Base-by-base conservation (phyloP, 768 basidiomycete species). In the Heimioporus sp. region DNA sequence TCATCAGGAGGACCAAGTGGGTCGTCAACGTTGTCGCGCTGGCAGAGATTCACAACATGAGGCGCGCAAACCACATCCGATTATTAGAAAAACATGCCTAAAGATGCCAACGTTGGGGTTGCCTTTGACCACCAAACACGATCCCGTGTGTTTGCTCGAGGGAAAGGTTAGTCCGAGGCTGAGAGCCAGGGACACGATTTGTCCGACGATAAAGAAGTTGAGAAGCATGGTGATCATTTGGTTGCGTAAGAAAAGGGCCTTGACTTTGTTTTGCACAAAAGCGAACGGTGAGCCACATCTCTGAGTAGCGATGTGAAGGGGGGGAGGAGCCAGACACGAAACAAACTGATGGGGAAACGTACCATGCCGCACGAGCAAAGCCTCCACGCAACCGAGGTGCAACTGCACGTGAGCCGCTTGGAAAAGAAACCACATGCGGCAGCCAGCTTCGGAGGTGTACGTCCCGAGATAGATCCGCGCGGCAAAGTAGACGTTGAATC, bases 401-500 rank as follows among this genome's bases (percentile, higher is more conserved):
- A 48, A 19, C 21, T 65, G 59, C 0, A 57, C 53, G 3, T 46
- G 43, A 0, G 42, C 1, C 5, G 59, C 52, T 21, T 65, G 61
- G 37, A 54, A 65, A 12, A 10, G 5, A 21, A 52, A 56, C 64
- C 64, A 65, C 17, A 24, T 13, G 10, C 19, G 52, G 41, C 64
- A 65, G 2, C 35, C 45, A 4, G n/a, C 15, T 2, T 45, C 34
- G 3, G 55, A 21, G n/a, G 51, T 51, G 4, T 17, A n/a, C n/a
- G 54, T 12, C 5, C 57, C 59, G 5, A 24, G 21, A 10, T 52
- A 48, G 56, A 65, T 64, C 15, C 62, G 53, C 17, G 42, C 16
- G 0, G 54, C 37, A 40, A 65, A 59, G 37, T 55, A 63, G 5
- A 65, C 43, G 24, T 61, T 65, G n/a, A 59, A 65, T 17, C 62